phyloP scores from a whole-genome alignment of 2,329 filamentous ascomycete genomes.

The Verticillium isaacii region DNA sequence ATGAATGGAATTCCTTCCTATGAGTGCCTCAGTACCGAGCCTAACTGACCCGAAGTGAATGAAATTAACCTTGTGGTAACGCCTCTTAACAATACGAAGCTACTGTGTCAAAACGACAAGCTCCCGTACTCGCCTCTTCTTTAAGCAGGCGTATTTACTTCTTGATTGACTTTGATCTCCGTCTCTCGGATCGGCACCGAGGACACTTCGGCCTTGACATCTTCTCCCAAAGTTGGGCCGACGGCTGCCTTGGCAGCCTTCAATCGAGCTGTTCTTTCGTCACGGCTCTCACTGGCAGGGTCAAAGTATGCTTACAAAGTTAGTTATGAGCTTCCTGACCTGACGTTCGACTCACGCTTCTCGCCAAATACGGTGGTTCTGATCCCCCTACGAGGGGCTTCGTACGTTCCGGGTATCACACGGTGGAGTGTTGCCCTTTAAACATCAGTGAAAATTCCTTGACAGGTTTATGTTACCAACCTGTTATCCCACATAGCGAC shows the following conservation, averaged over 20 bases:
- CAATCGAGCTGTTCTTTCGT: slow-evolving; percentile 1
- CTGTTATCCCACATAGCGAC: slow-evolving; percentile 49
- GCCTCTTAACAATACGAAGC: no score
- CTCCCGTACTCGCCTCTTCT: no score
- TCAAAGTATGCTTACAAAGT: slow-evolving; percentile 23
- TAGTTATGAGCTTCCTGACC: background rate
- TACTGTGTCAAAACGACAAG: no score
- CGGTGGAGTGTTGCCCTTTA: slow-evolving; percentile 30
- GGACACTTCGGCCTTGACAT: background rate
- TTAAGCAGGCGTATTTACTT: background rate
- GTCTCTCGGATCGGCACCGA: background rate
- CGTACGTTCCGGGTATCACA: slow-evolving; percentile 36
- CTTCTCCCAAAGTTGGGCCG: background rate
- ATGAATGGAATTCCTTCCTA: no score
- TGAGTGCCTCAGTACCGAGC: no score
- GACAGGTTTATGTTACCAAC: slow-evolving; percentile 8
- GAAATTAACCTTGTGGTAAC: no score
- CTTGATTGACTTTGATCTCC: background rate
- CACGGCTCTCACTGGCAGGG: slow-evolving; percentile 21
- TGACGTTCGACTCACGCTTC: slow-evolving; percentile 28
- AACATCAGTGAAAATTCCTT: slow-evolving; percentile 4
- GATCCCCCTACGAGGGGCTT: slow-evolving; percentile 29
- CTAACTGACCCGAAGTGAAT: no score
- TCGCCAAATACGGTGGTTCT: slow-evolving; percentile 38
- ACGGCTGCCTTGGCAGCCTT: background rate